Conservation (phyloP, 2,329 filamentous ascomycete species). For the Fusarium guadeloupense region DNA sequence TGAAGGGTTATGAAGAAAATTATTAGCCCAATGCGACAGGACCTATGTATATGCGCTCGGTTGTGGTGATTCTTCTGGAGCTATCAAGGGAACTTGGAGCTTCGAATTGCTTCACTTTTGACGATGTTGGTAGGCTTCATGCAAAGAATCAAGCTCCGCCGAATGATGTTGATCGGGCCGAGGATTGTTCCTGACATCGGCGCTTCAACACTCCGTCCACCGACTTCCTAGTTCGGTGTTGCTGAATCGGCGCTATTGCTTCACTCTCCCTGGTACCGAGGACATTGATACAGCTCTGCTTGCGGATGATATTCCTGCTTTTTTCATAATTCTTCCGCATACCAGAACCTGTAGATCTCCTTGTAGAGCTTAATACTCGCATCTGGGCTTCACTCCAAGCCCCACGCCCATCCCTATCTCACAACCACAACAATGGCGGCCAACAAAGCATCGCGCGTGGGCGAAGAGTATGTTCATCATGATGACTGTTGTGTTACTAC, state of each 20-base stretch:
- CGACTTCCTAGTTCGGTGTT: conserved; percentile 38
- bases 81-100: conserved; percentile 20
- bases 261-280: conserved; percentile 25
- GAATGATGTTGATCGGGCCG: conserved; percentile 48
- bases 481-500: conserved; percentile 5
- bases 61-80: conserved; percentile 4
- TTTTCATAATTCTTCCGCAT: background rate
- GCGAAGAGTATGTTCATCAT: conserved; percentile 64
- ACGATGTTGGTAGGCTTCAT: conserved; percentile 29
- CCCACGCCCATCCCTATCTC: background rate
- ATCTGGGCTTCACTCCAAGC: background rate
- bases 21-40: conserved; percentile 8
- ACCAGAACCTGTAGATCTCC: background rate
- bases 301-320: background rate
- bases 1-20: background rate
- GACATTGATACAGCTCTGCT: conserved; percentile 7
- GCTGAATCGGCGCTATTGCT: conserved; percentile 14
- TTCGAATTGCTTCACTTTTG: conserved; percentile 22
- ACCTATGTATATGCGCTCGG: conserved; percentile 11
- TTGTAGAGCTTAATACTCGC: background rate
- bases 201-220: conserved; percentile 36
- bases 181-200: conserved; percentile 47
- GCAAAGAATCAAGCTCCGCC: conserved; percentile 29
- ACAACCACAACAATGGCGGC: conserved; percentile 59
- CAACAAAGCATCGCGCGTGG: conserved; percentile 68